A percentile compares a stretch with the other conserved stretches of the same genome.
phyloP scores from a whole-genome alignment of 768 basidiomycete genomes.

The Panaeolus cyanescens region DNA sequence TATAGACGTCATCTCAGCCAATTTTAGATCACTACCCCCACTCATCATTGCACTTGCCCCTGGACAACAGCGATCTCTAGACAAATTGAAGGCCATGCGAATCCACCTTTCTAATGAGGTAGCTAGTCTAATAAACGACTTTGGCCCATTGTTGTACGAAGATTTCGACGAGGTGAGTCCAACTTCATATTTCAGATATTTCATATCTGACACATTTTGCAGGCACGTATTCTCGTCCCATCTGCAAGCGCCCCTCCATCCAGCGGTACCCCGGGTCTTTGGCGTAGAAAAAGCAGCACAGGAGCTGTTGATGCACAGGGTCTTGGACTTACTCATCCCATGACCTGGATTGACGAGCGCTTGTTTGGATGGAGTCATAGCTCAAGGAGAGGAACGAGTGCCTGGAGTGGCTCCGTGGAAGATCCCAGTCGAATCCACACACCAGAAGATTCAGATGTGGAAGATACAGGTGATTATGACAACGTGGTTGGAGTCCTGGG shows the following conservation, averaged over 20 bases:
- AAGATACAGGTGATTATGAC: constrained; percentile 90
- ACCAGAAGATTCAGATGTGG: constrained; percentile 82
- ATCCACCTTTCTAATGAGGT: constrained; percentile 81
- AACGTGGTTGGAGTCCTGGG: constrained; percentile 75
- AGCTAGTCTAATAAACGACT: constrained; percentile 81
- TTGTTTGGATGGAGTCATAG: constrained; percentile 91
- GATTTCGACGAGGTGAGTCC: constrained; percentile 78
- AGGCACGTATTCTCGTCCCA: constrained; percentile 82
- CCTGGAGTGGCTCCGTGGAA: constrained; percentile 70
- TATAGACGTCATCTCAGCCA: constrained; percentile 12
- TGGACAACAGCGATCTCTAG: constrained; percentile 81
- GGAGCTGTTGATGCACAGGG: constrained; percentile 88
- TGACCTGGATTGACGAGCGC: constrained; percentile 94
- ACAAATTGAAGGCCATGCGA: constrained; percentile 74
- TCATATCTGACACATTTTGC: constrained; percentile 3
- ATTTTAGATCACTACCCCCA: constrained; percentile 80
- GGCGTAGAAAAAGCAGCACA: constrained; percentile 78
- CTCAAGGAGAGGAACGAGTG: constrained; percentile 77
- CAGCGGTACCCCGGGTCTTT: constrained; percentile 69
- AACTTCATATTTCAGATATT: constrained; percentile 5
- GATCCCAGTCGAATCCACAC: constrained; percentile 66
- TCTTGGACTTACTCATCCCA: constrained; percentile 83
- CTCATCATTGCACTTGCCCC: constrained; percentile 86
- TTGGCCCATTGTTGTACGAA: constrained; percentile 83
- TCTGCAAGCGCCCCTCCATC: constrained; percentile 87